Evolutionary conservation across 306 rosid genomes (phyloP).

Genomic region (Quercus variabilis): DNA sequence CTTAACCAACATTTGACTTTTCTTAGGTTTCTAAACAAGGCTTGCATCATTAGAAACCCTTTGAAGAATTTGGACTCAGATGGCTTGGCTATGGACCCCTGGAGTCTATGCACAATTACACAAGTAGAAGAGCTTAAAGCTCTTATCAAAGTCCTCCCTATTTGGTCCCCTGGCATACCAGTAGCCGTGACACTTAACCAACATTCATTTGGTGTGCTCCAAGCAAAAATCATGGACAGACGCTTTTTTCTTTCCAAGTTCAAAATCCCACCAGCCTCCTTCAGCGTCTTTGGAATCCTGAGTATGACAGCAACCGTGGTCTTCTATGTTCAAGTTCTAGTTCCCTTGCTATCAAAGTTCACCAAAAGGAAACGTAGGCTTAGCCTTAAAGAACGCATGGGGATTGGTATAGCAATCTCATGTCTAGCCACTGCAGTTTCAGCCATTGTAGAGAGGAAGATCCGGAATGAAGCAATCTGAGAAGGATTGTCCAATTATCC

Average conservation of each 20-base stretch:
- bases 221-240: constrained; percentile 64
- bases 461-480: constrained; percentile 45
- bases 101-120: constrained; percentile 64
- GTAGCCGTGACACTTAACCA: constrained; percentile 35
- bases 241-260: constrained; percentile 11
- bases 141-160: constrained; percentile 60
- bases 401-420: constrained; percentile 47
- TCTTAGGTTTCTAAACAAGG: constrained; percentile 74
- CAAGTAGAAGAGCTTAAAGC: constrained; percentile 83
- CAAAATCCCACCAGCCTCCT: constrained; percentile 54
- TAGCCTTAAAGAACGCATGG: constrained; percentile 48
- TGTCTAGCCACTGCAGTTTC: constrained; percentile 42
- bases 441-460: constrained; percentile 46
- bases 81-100: constrained; percentile 51
- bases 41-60: constrained; percentile 52
- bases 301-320: constrained; percentile 56
- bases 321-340: constrained; percentile 43
- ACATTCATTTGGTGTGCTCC: constrained; percentile 40
- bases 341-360: constrained; percentile 44
- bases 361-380: constrained; percentile 31
- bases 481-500: constrained; percentile 38
- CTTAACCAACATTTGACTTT: constrained; percentile 26
- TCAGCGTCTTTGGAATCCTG: constrained; percentile 41
- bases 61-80: constrained; percentile 41
- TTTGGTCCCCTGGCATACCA: constrained; percentile 68